These are phyloP conservation scores for Amphicarpaea edgeworthii DNA, from an alignment of 306 rosid species.

Conservation along the genomic window DNA sequence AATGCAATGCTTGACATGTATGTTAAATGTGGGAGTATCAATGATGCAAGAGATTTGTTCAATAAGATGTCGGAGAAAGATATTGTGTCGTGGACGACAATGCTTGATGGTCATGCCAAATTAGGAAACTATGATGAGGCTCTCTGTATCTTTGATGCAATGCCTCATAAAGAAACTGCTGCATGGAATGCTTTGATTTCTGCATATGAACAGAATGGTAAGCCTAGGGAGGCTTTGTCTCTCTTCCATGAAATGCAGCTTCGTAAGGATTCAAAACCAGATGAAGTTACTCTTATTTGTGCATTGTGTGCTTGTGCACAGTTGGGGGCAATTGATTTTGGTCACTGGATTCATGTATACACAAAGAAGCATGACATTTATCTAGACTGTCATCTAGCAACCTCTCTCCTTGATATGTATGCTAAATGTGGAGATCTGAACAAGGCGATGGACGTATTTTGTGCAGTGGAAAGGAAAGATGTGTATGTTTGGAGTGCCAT, in stretches of 20 bases:
- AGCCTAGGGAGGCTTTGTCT: constrained; percentile 69
- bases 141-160: constrained; percentile 47
- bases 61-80: constrained; percentile 69
- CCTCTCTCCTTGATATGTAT: constrained; percentile 75
- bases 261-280: constrained; percentile 56
- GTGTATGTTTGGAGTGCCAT: constrained; percentile 73
- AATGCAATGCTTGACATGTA: constrained; percentile 78
- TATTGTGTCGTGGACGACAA: constrained; percentile 72
- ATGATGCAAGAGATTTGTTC: constrained; percentile 60
- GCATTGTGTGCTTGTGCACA: constrained; percentile 70
- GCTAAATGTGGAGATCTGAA: constrained; percentile 72
- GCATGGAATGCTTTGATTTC: constrained; percentile 73
- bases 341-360: constrained; percentile 64
- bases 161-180: constrained; percentile 64
- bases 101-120: constrained; percentile 73
- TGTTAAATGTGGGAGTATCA: constrained; percentile 62
- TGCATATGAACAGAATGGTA: constrained; percentile 68
- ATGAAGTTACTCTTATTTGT: constrained; percentile 67
- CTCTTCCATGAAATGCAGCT: constrained; percentile 63
- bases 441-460: constrained; percentile 63
- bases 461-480: constrained; percentile 56
- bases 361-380: constrained; percentile 57
- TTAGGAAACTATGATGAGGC: constrained; percentile 60
- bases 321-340: constrained; percentile 71
- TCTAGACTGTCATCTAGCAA: constrained; percentile 59